These are phyloP conservation scores for Avena eriantha DNA, from an alignment of 176 grass and related monocot genomes.

Conservation along the genomic window DNA sequence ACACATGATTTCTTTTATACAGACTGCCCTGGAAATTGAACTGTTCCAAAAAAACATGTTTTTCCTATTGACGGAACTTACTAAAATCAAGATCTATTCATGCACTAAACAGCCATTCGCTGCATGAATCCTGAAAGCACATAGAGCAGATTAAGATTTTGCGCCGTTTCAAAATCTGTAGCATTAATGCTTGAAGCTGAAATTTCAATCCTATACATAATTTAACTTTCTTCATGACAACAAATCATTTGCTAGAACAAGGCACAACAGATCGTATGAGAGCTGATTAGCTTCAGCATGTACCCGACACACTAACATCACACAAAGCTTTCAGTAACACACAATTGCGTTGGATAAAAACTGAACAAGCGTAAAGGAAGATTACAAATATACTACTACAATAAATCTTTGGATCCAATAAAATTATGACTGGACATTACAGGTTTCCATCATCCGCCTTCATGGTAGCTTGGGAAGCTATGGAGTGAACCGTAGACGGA, in stretches of 20 bases:
- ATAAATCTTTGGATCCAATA: slow-evolving; percentile 51
- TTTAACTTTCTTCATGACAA: not conserved
- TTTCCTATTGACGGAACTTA: not conserved
- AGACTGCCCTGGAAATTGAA: not conserved
- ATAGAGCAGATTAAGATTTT: not conserved
- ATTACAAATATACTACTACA: slow-evolving; percentile 48
- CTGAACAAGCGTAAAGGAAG: slow-evolving; percentile 17
- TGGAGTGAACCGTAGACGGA: slow-evolving; percentile 21
- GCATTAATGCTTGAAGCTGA: not conserved
- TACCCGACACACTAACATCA: not conserved
- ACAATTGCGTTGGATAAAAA: slow-evolving; percentile 31
- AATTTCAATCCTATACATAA: not conserved
- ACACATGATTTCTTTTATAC: not conserved
- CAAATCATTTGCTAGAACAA: slow-evolving; percentile 7
- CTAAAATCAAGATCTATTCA: not conserved
- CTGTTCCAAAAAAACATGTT: not conserved
- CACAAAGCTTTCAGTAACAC: slow-evolving; percentile 35
- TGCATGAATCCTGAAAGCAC: not conserved
- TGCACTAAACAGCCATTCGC: not conserved
- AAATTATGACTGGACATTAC: slow-evolving; percentile 41
- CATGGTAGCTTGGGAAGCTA: slow-evolving; percentile 39
- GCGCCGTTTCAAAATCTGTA: not conserved
- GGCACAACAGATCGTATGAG: not conserved
- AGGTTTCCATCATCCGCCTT: slow-evolving; percentile 37
- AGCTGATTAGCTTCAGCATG: slow-evolving; percentile 20